Evolutionary conservation across 1,284 basidiomycete genomes (phyloP), one percentile per base, ranked within the genome.

Genomic region (Rhodotorula sp.): DNA sequence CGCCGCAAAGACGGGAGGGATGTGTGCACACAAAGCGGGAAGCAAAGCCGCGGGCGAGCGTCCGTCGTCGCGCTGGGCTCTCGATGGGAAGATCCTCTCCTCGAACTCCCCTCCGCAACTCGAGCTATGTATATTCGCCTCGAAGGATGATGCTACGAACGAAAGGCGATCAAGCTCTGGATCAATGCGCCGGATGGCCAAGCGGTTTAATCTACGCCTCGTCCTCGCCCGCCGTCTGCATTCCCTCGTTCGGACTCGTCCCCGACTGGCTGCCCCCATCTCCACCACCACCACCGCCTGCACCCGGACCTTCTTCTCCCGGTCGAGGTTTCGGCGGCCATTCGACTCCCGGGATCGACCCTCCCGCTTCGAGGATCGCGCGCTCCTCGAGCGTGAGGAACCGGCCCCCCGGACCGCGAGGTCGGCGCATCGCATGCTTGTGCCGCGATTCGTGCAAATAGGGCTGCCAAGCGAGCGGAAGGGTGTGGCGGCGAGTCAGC

Each of bases 351-450:
- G 57, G 60, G 3, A 76, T 60, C 31, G 56, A 58, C 21, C 73
- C 75, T 5, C 75, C 75, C 3, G 66, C 66, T 55, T 76, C 75
- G 62, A 76, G 70, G 47, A 68, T 61, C 34, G 58, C 48, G 23
- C 73, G 70, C 82, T 97, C 93, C 38, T 94, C 92, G 54, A 93
- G 91, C 10, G 94, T 97, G 76, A 98, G 87, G 84, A 98, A 98
- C 47, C 95, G 88, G 28, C 95, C 95, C 43, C 97, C 95, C 52
- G 95, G 95, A 2, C 95, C 95, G 73, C 97, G 86, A 21, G 95
- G 95, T 49, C 95, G 87, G 57, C 94, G 89, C 89, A 98, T 97
- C 21, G 95, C 95, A 82, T 99, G 97, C 77, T 94, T 93, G 84
- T 99, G 95, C 59, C 95, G 67, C 18, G 76, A 76, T 49, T 78